Evolutionary conservation across 2,329 filamentous ascomycete species (phyloP).

Genomic region (Phoma herbarum): DNA sequence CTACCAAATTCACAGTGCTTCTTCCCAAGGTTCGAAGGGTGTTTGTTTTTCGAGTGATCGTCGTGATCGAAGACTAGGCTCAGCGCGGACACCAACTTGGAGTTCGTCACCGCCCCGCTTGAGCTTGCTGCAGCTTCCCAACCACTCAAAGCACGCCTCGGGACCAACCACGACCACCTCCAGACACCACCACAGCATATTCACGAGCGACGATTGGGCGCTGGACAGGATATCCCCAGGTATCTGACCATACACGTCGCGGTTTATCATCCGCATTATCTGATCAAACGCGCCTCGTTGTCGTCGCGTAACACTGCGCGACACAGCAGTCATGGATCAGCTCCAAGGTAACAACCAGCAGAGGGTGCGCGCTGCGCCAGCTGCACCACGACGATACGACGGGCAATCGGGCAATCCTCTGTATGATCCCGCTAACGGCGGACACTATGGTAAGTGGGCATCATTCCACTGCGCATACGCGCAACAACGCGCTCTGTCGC

Average conservation of each 20-base stretch:
- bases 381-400: constrained; percentile 57
- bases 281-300: constrained; percentile 39
- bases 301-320: constrained; percentile 45
- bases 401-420: constrained; percentile 59
- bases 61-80: constrained; percentile 1
- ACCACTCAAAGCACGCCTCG: constrained; percentile 46
- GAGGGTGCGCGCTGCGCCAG: constrained; percentile 49
- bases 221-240: constrained; percentile 15
- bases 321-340: constrained; percentile 49
- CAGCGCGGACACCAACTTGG: constrained; percentile 5
- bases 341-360: constrained; percentile 49
- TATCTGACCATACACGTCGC: background rate
- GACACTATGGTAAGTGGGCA: constrained; percentile 58
- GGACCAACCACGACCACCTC: constrained; percentile 46
- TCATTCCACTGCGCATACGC: constrained; percentile 4
- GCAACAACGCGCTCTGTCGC: constrained; percentile 21
- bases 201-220: constrained; percentile 39
- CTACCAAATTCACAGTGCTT: background rate
- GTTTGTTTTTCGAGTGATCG: constrained; percentile 2
- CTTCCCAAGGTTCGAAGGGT: background rate
- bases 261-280: constrained; percentile 14
- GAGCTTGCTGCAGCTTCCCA: constrained; percentile 33
- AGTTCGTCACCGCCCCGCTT: constrained; percentile 33
- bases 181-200: constrained; percentile 41
- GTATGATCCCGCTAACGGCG: constrained; percentile 58